phyloP scores from a whole-genome alignment of 2,329 filamentous ascomycete genomes.

The Cercospora berteroae region DNA sequence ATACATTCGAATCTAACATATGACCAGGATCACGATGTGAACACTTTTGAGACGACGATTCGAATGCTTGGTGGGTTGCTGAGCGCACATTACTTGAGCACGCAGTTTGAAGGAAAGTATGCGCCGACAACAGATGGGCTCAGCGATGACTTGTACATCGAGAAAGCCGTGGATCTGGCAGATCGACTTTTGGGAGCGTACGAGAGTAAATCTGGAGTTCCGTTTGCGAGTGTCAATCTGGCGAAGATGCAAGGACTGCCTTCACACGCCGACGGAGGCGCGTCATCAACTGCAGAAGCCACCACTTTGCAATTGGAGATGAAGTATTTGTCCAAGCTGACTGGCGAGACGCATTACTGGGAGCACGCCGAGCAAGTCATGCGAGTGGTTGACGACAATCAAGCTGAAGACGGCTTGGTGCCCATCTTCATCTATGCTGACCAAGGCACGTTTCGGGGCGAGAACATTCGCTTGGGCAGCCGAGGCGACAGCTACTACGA shows the following conservation, averaged over 20 bases:
- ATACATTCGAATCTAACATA: constrained; percentile 76
- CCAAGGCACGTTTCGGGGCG: constrained; percentile 72
- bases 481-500: constrained; percentile 98
- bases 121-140: constrained; percentile 66
- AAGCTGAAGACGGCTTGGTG: constrained; percentile 74
- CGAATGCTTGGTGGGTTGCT: constrained; percentile 93
- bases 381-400: constrained; percentile 81
- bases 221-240: constrained; percentile 86
- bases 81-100: constrained; percentile 93
- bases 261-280: constrained; percentile 80
- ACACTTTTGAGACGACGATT: constrained; percentile 96
- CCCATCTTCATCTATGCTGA: constrained; percentile 87
- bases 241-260: constrained; percentile 71
- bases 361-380: constrained; percentile 88
- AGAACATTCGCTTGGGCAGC: constrained; percentile 88
- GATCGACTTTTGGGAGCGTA: constrained; percentile 85
- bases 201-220: constrained; percentile 80
- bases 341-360: constrained; percentile 91
- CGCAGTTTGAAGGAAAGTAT: constrained; percentile 71
- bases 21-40: constrained; percentile 91
- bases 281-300: constrained; percentile 90
- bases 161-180: constrained; percentile 91
- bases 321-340: constrained; percentile 94
- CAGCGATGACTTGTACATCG: constrained; percentile 89
- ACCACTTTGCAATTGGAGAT: constrained; percentile 92